Evolutionary conservation across 805 yeast genomes (phyloP).

Genomic region (Kodamaea hsintzibuensis): DNA sequence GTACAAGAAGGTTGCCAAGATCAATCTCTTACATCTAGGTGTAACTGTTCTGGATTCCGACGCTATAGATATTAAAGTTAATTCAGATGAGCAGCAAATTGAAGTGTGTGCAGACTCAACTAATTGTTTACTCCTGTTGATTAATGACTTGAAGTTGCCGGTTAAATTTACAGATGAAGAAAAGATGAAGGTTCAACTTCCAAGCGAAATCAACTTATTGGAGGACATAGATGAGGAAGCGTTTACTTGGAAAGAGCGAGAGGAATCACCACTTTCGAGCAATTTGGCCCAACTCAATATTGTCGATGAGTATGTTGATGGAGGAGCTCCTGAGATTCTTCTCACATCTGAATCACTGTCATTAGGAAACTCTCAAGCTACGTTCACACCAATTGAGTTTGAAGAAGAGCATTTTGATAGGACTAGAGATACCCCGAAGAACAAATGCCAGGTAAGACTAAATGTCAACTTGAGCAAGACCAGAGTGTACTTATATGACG

Average conservation of each 20-base stretch:
- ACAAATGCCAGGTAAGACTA: constrained; percentile 25
- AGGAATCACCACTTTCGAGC: neutral
- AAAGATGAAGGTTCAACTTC: constrained; percentile 49
- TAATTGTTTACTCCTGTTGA: constrained; percentile 64
- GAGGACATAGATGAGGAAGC: constrained; percentile 33
- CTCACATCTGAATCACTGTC: neutral
- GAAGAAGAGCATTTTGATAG: constrained; percentile 29
- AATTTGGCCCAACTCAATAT: neutral
- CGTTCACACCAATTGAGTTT: constrained; percentile 14
- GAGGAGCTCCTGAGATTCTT: neutral
- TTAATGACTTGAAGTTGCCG: constrained; percentile 73
- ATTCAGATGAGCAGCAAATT: constrained; percentile 47
- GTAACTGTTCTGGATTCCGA: constrained; percentile 25
- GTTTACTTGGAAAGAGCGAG: constrained; percentile 1
- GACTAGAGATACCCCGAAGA: neutral
- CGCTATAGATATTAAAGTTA: constrained; percentile 46
- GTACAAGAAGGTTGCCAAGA: constrained; percentile 51
- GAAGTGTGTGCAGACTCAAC: constrained; percentile 84
- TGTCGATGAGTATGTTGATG: constrained; percentile 1
- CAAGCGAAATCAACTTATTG: constrained; percentile 39
- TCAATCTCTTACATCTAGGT: constrained; percentile 41
- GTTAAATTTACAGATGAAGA: constrained; percentile 58
- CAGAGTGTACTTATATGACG: constrained; percentile 67
- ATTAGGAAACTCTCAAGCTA: neutral
- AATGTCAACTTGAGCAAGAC: constrained; percentile 40